Evolutionary conservation across 371 early-diverging fungal genomes (phyloP).

Genomic region (Quaeritorhiza haematococci): DNA sequence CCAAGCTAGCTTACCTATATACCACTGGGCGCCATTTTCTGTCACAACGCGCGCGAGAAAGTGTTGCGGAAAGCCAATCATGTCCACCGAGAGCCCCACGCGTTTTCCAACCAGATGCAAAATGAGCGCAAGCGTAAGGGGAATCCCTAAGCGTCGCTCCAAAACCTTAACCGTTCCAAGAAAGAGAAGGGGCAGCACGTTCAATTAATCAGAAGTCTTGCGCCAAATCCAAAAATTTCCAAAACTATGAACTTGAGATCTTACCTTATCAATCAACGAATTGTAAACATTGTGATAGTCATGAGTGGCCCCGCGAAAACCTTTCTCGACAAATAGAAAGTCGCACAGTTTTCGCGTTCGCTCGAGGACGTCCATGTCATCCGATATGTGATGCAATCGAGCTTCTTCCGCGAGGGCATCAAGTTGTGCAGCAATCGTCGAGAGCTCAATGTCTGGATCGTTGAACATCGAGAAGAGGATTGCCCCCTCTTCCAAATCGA

Average conservation of each 20-base stretch:
- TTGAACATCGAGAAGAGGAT: constrained; percentile 4
- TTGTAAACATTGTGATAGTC: constrained; percentile 6
- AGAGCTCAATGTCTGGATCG: neutral
- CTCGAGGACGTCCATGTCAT: neutral
- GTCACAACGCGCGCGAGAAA: constrained; percentile 9
- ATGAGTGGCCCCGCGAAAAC: neutral
- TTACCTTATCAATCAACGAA: constrained; percentile 8
- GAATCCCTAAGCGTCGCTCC: constrained; percentile 1
- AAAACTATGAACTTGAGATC: neutral
- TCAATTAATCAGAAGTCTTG: too few relatives aligned
- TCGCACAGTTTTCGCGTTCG: constrained; percentile 4
- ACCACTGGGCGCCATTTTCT: constrained; percentile 5
- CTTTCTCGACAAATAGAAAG: constrained; percentile 4
- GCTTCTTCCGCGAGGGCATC: constrained; percentile 13
- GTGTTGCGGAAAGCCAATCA: constrained; percentile 13
- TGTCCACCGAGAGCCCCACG: constrained; percentile 4
- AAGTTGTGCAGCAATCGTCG: neutral
- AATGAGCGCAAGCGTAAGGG: constrained; percentile 10
- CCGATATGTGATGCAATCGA: neutral
- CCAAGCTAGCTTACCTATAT: too few relatives aligned
- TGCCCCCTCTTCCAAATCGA: constrained; percentile 11
- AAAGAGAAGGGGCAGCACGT: too few relatives aligned
- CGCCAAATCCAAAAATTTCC: neutral
- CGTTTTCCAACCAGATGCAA: constrained; percentile 6
- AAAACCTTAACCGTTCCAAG: constrained; percentile 8